Conservation (phyloP, 2,329 filamentous ascomycete species). For the Metarhizium sp. region DNA sequence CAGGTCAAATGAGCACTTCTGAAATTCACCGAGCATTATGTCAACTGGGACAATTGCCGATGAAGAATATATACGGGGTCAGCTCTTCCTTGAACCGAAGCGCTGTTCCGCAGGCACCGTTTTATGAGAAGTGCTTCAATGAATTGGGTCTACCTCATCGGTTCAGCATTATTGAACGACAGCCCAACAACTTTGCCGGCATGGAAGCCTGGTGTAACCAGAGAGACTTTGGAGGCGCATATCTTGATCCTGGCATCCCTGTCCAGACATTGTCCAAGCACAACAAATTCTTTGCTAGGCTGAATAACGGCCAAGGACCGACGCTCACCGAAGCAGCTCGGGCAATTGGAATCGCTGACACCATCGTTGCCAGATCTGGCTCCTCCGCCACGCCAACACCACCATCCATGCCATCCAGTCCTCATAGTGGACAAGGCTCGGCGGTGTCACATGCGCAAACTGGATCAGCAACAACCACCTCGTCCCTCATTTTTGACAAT, state of each 20-base stretch:
- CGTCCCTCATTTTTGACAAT: conserved; percentile 65
- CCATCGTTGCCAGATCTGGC: conserved; percentile 55
- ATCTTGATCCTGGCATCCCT: conserved; percentile 64
- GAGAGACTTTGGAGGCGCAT: conserved; percentile 71
- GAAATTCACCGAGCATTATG: conserved; percentile 76
- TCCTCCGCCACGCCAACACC: conserved; percentile 34
- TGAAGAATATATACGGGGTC: conserved; percentile 72
- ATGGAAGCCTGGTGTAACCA: conserved; percentile 66
- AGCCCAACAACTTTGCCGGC: conserved; percentile 51
- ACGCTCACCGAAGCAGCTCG: conserved; percentile 65
- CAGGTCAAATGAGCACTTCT: conserved; percentile 75
- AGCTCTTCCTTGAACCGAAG: conserved; percentile 56
- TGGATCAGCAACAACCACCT: conserved; percentile 34
- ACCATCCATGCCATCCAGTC: conserved; percentile 38
- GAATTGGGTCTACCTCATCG: conserved; percentile 79
- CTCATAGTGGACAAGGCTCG: conserved; percentile 24
- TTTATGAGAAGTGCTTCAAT: conserved; percentile 78
- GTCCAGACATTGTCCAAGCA: conserved; percentile 50
- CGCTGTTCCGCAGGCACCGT: conserved; percentile 64
- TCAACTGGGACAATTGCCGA: conserved; percentile 71
- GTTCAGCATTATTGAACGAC: conserved; percentile 65
- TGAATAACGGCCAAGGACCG: conserved; percentile 42
- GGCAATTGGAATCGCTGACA: conserved; percentile 74
- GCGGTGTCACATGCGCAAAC: conserved; percentile 13
- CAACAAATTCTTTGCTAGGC: conserved; percentile 39